Base-by-base conservation (phyloP, 2,329 filamentous ascomycete species). In the Hymenoscyphus albidus region DNA sequence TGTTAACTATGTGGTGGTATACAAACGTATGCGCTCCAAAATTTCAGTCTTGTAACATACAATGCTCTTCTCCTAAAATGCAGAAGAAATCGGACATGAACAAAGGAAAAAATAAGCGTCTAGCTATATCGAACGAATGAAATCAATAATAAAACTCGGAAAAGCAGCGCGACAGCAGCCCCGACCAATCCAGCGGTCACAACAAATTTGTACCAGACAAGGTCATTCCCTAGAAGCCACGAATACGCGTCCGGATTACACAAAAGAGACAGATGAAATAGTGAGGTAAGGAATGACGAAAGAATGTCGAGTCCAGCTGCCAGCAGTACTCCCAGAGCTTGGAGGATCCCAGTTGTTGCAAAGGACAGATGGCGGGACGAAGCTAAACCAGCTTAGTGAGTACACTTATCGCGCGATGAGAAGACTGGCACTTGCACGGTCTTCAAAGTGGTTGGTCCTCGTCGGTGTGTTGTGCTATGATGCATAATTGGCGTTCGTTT, bases 181-280 rank as follows among this genome's bases (percentile, higher is more conserved):
- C 35, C 13, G 14, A 55, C 59, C 59, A 48, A 40, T 35, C 40
- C 32, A 44, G 39, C n/a, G 40, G n/a, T 61, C 3, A 16, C 22
- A 27, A 32, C 39, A 44, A 44, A 61, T 51, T 27, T 61, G 38
- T 31, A 39, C 58, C 56, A 59, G 48, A 62, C 48, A 38, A 63
- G 58, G 18, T 54, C 31, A 63, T 39, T 48, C 39, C 40, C 38
- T 59, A 58, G 38, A 59, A 42, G 10, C 38, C 31, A 57, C 55
- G 2, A 44, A 18, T 27, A 44, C 12, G 22, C 42, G 10, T 6
- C 9, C 39, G 22, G 27, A 14, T 32, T 42, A 10, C 35, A 48
- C 56, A 14, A 10, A 61, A 42, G 61, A 42, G 42, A 58, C 22
- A 44, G 27, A 44, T 27, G 27, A 35, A 56, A 59, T 42, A 40